Percentiles rank a stretch among this genome's conserved stretches.
phyloP scores from a whole-genome alignment of 1,139 yeast genomes.

The Cylindricascospora bacillispora region DNA sequence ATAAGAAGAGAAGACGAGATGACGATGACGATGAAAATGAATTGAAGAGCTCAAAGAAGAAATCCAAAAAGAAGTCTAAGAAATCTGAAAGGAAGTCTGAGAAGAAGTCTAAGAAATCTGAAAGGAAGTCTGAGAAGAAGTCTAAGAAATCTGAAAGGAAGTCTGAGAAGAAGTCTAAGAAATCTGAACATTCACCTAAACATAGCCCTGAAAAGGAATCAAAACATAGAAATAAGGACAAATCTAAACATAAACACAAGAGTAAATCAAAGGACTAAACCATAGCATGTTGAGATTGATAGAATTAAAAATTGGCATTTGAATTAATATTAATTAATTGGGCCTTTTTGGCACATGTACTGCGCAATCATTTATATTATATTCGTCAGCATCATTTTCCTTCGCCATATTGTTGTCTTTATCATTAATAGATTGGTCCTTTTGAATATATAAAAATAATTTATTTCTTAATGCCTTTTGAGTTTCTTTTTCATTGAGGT shows the following conservation, averaged over 20 bases:
- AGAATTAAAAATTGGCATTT: no score
- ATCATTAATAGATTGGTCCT: no score
- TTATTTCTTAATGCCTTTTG: slow-evolving; percentile 15
- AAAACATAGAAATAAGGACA: no score
- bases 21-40: slow-evolving; percentile 6
- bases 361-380: slow-evolving; percentile 7
- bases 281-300: no score
- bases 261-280: no score
- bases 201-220: no score
- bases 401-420: slow-evolving; percentile 3
- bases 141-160: slow-evolving; percentile 13
- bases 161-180: slow-evolving; percentile 14
- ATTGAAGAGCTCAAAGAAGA: slow-evolving; percentile 11
- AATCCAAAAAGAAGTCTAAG: slow-evolving; percentile 13
- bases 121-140: slow-evolving; percentile 20
- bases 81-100: slow-evolving; percentile 17
- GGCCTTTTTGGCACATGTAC: slow-evolving; percentile 7
- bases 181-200: slow-evolving; percentile 10
- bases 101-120: slow-evolving; percentile 16
- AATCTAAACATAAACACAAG: no score
- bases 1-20: slow-evolving; percentile 10
- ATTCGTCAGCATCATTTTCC: slow-evolving; percentile 3
- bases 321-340: slow-evolving; percentile 9
- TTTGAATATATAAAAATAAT: slow-evolving; percentile 15
- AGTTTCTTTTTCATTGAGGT: slow-evolving; percentile 7